Base-by-base conservation (phyloP, 129 eudicot genomes). In the Flaveria bidentis region DNA sequence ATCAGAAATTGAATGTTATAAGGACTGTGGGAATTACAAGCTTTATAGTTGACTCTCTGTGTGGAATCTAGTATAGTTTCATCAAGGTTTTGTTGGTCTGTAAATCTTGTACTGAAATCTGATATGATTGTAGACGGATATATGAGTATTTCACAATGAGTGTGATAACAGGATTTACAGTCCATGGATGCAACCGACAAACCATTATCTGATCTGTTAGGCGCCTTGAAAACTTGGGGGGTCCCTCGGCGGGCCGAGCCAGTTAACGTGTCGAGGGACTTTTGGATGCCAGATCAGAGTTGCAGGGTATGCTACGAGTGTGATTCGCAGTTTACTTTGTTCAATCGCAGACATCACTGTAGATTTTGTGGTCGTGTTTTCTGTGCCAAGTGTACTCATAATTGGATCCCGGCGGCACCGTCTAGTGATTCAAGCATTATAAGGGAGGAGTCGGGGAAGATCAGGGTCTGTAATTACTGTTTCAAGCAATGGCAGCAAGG, bases 221-320 rank as follows among this genome's bases (percentile, higher is more conserved):
- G 88, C 44, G 26, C 80, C 14, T 74, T 93, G 41, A 93, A 87
- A 74, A 86, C 96, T 17, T 88, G 90, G 91, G 79, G 90, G 89
- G 77, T 90, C 79, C 88, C 88, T 71, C 79, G 90, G 84, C 90
- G 85, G 76, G 50, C 86, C 11, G 85, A 89, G 61, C 87, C 89
- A 25, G 77, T 88, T 78, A 80, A 90, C 73, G 89, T 90, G 76
- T 93, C 98, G 30, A 88, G 97, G 96, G 96, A 90, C 87, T 93
- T 93, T 78, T 93, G 98, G 98, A 93, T 93, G 98, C 97, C 96
- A 73, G 98, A 93, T 87, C 76, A 93, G 72, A 88, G 98, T 82
- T 93, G 98, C 81, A 86, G 95, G 89, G 97, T 90, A n/a, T 93
- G 98, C 82, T 93, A 93, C 86, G 92, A 90, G 45, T 93, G 98